Conservation (phyloP, 257 asterid species). For the Salvia miltiorrhiza region DNA sequence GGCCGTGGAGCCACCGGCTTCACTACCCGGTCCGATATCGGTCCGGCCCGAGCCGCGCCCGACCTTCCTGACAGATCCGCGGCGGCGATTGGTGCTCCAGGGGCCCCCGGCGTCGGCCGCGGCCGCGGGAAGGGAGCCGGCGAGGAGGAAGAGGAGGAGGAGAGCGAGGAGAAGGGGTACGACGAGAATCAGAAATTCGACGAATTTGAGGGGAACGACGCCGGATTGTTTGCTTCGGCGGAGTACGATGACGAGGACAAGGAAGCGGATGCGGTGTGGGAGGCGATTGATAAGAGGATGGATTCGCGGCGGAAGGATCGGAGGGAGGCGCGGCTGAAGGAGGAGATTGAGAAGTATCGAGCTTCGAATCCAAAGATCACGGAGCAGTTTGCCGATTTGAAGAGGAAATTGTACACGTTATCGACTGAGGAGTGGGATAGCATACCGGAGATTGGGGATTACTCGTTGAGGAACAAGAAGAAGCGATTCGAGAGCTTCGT, state of each 20-base stretch:
- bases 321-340: conserved; percentile 90
- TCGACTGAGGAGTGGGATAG: conserved; percentile 79
- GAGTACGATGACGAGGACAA: conserved; percentile 92
- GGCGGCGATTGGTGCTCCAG: conserved; percentile 41
- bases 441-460: conserved; percentile 91
- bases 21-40: conserved; percentile 94
- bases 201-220: conserved; percentile 89
- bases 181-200: conserved; percentile 92
- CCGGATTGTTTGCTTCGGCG: conserved; percentile 83
- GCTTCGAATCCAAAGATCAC: conserved; percentile 88
- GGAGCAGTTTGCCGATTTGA: conserved; percentile 88
- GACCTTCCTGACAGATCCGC: conserved; percentile 75
- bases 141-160: conserved; percentile 78
- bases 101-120: conserved; percentile 53
- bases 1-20: conserved; percentile 99
- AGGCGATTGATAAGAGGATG: conserved; percentile 78
- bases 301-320: conserved; percentile 84
- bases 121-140: conserved; percentile 66
- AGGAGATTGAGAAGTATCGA: conserved; percentile 83
- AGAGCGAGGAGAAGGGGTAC: conserved; percentile 72
- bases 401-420: conserved; percentile 63
- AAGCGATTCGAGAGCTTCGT: conserved; percentile 89
- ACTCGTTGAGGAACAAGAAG: conserved; percentile 76
- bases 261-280: conserved; percentile 90
- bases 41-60: conserved; percentile 95